These are phyloP conservation scores for Boletellus sp. DNA, from an alignment of 1,284 basidiomycete genomes.

Conservation along the genomic window DNA sequence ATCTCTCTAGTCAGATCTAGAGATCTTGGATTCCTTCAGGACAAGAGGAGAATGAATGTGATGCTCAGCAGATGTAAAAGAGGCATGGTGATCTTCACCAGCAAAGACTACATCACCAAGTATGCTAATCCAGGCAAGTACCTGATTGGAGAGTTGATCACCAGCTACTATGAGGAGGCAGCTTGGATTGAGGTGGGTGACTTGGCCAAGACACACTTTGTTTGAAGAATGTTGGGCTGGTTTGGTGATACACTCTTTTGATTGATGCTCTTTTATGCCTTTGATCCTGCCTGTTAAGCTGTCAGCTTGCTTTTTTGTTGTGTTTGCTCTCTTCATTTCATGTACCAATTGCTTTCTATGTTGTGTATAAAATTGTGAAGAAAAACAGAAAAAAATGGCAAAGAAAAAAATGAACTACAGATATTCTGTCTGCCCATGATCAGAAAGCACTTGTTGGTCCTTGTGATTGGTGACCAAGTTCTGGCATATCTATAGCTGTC, in stretches of 20 bases:
- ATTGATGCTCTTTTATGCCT: slow-evolving; percentile 1
- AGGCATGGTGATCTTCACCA: slow-evolving; percentile 65
- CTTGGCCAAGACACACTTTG: slow-evolving; percentile 14
- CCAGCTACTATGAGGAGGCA: slow-evolving; percentile 22
- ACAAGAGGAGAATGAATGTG: slow-evolving; percentile 60
- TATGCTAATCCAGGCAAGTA: slow-evolving; percentile 40
- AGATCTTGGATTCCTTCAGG: slow-evolving; percentile 55
- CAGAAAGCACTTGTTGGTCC: neutral
- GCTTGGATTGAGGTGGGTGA: slow-evolving; percentile 29
- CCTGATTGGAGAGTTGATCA: slow-evolving; percentile 26
- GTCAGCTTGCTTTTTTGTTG: slow-evolving; percentile 14
- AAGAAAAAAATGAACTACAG: neutral
- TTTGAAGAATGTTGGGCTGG: slow-evolving; percentile 6
- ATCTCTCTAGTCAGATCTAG: slow-evolving; percentile 61
- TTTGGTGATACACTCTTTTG: neutral
- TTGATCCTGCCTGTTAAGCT: slow-evolving; percentile 6
- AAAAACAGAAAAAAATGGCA: slow-evolving; percentile 1
- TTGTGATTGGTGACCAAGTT: neutral
- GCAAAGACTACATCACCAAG: slow-evolving; percentile 49
- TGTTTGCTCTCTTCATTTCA: neutral
- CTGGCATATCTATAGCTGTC: too few relatives aligned
- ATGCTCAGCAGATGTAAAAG: slow-evolving; percentile 68
- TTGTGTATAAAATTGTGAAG: slow-evolving; percentile 8
- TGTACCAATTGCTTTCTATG: slow-evolving; percentile 4
- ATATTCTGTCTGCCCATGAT: neutral